Conservation (phyloP, 495 filamentous ascomycete genomes). For the Friedmanniomyces simplex region DNA sequence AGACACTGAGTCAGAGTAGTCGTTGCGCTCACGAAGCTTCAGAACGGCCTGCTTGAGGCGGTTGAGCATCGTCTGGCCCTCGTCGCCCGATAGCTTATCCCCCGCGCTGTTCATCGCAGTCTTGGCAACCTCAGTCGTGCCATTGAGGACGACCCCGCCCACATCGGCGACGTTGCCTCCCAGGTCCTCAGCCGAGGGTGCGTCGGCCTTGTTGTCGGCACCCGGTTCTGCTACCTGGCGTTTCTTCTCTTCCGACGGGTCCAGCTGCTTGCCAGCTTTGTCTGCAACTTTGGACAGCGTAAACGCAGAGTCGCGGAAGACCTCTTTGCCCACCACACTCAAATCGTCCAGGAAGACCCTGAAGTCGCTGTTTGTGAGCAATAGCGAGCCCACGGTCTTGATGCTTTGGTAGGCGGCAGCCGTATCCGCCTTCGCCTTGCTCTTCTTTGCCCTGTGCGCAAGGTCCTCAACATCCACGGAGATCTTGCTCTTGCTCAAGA, state of each 20-base stretch:
- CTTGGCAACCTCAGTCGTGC: conserved; percentile 52
- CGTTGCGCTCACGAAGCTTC: conserved; percentile 60
- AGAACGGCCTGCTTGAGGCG: conserved; percentile 67
- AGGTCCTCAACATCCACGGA: conserved; percentile 59
- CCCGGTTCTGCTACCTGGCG: conserved; percentile 47
- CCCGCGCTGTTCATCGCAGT: conserved; percentile 55
- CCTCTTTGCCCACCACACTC: conserved; percentile 64
- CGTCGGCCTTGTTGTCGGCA: conserved; percentile 38
- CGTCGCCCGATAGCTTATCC: conserved; percentile 57
- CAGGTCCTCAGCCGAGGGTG: conserved; percentile 50
- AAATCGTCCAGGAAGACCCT: conserved; percentile 78
- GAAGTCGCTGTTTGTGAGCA: conserved; percentile 85
- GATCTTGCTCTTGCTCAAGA: conserved; percentile 57
- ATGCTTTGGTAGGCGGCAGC: conserved; percentile 76
- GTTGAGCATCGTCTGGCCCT: conserved; percentile 61
- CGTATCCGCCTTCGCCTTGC: conserved; percentile 65
- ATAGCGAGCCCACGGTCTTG: conserved; percentile 68
- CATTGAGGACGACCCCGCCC: conserved; percentile 50
- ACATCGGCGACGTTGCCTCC: conserved; percentile 53
- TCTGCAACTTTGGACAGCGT: conserved; percentile 62
- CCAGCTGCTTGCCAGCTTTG: conserved; percentile 58
- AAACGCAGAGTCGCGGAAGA: conserved; percentile 79
- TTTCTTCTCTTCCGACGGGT: conserved; percentile 54
- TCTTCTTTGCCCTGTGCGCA: conserved; percentile 47
- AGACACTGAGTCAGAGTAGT: conserved; percentile 78